Conservation (phyloP, 768 basidiomycete genomes). For the Lactarius evosmus region DNA sequence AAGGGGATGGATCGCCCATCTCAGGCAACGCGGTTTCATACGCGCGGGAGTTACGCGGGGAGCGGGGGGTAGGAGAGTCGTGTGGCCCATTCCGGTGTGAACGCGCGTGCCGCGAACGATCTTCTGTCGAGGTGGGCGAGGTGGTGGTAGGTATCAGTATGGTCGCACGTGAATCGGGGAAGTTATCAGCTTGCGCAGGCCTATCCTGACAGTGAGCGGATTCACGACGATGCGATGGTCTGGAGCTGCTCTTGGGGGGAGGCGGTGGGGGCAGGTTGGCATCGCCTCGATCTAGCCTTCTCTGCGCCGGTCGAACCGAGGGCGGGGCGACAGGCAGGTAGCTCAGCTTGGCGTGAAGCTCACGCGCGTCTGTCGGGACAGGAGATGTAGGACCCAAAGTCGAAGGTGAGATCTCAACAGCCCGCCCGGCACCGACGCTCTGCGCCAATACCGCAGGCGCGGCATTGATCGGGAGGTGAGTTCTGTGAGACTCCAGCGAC, state of each 20-base stretch:
- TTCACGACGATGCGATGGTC: slow-evolving; percentile 15
- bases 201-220: neutral
- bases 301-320: neutral
- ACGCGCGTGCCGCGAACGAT: neutral
- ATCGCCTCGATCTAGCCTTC: neutral
- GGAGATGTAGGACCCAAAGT: neutral
- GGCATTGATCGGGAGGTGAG: slow-evolving; percentile 17
- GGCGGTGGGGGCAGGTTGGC: neutral
- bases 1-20: neutral
- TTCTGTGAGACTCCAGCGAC: slow-evolving; percentile 17
- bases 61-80: neutral
- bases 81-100: neutral
- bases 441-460: slow-evolving; percentile 14
- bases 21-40: neutral
- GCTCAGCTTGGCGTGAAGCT: slow-evolving; percentile 3
- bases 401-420: slow-evolving; percentile 10
- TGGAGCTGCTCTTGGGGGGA: neutral
- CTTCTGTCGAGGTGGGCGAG: neutral
- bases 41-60: neutral
- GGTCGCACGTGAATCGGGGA: neutral
- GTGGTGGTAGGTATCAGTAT: neutral
- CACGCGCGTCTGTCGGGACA: neutral
- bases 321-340: neutral
- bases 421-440: slow-evolving; percentile 8
- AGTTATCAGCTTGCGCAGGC: neutral